Base-by-base conservation (phyloP, 768 basidiomycete genomes). In the Clavaria fumosa region DNA sequence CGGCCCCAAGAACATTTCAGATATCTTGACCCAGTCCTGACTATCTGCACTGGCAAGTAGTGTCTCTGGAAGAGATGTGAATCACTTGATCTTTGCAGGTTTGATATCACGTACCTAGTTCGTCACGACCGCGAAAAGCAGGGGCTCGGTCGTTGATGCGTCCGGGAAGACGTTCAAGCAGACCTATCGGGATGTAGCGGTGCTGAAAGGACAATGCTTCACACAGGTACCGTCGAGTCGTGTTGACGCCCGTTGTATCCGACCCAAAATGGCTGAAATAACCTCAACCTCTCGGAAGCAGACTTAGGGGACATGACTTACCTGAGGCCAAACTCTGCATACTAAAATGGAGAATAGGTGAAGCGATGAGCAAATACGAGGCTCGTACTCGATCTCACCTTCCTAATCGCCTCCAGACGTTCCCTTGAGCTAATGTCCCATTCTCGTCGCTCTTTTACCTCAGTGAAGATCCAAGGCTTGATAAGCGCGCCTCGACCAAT, bases 121-220 rank as follows among this genome's bases (percentile, higher is more conserved):
- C 89, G 56, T 79, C 74, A 15, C 95, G 71, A 2, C 93, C 93
- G 9, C 67, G 65, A 61, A 83, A 97, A 0, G 82, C 72, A 0
- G 88, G 86, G 0, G 91, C 75, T 7, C 95, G 74, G 40, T 97
- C 91, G 52, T 97, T 97, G 46, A 99, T 75, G 42, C 69, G 66
- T 2, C 66, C 71, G 0, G 93, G 90, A 18, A 90, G 60, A 1
- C 52, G 60, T 53, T 99, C 91, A 14, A 97, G 69, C 5, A 99
- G 61, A 0, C 95, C 95, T 33, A 97, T 78, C 5, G 95, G 95
- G 33, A 96, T 63, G 52, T 99, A 99, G 31, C 95, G 85, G 55
- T 93, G 81, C 50, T 90, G 86, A 68, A 97, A 99, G 0, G 89
- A 93, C 2, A 99, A 66, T 0, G 88, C 78, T 59, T 97, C 95